Evolutionary conservation across 1,284 basidiomycete species (phyloP).

Genomic region (Puccinia triticina): DNA sequence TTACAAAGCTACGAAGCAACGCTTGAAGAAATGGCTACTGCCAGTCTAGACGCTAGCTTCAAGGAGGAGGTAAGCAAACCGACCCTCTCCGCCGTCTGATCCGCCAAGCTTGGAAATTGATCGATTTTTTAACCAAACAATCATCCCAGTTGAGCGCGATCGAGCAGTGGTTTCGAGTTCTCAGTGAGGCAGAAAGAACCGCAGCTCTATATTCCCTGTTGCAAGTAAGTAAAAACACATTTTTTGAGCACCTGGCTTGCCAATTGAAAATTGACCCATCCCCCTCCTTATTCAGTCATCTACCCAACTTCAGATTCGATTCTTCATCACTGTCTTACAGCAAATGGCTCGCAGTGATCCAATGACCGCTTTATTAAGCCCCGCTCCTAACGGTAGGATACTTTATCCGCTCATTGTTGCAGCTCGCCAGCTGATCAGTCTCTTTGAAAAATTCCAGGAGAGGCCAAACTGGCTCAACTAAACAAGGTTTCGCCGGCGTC

Average conservation of each 20-base stretch:
- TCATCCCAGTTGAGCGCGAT: conserved; percentile 80
- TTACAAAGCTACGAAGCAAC: conserved; percentile 97
- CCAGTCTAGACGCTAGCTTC: conserved; percentile 97
- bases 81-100: not conserved
- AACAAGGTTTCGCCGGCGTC: conserved; percentile 73
- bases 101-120: not conserved
- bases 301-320: conserved; percentile 97
- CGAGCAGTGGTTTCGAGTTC: conserved; percentile 99
- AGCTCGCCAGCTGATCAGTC: not conserved
- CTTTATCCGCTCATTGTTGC: not conserved
- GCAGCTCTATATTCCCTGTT: conserved; percentile 98
- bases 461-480: conserved; percentile 77
- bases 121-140: not conserved
- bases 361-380: conserved; percentile 91
- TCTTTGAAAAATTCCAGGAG: conserved; percentile 78
- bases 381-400: conserved; percentile 68
- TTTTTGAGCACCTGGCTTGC: not conserved
- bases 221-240: conserved; percentile 64
- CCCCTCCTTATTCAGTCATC: conserved; percentile 66
- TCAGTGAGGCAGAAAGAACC: conserved; percentile 98
- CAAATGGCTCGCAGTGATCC: conserved; percentile 98
- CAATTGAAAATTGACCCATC: not conserved
- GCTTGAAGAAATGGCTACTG: conserved; percentile 98
- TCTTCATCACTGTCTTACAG: conserved; percentile 97
- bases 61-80: conserved; percentile 73